phyloP scores from a whole-genome alignment of 768 basidiomycete species.

The Asterophora parasitica region DNA sequence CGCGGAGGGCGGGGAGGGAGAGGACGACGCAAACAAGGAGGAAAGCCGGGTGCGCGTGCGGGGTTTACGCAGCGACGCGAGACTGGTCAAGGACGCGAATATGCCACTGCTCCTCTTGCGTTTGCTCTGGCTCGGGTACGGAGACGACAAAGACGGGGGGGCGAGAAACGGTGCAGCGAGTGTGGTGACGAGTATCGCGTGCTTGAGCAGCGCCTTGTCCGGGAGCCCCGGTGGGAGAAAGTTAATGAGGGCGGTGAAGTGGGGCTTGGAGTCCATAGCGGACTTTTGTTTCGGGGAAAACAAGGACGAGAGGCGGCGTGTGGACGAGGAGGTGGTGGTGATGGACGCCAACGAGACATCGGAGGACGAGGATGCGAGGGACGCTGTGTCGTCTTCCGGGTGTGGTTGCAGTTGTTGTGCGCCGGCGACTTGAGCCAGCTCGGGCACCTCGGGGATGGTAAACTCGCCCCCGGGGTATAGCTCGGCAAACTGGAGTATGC shows the following conservation, averaged over 20 bases:
- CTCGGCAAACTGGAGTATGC: conserved; percentile 31
- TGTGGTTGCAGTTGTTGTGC: neutral
- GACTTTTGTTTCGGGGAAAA: neutral
- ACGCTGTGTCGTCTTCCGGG: conserved; percentile 1
- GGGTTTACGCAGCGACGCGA: neutral
- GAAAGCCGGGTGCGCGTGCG: conserved; percentile 12
- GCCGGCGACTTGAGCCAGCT: conserved; percentile 6
- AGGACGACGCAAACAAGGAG: conserved; percentile 8
- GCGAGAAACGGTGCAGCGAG: conserved; percentile 33
- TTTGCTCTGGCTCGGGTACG: neutral
- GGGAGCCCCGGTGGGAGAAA: conserved; percentile 35
- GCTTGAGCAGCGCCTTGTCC: conserved; percentile 40
- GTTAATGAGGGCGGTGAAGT: conserved; percentile 40
- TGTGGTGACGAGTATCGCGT: conserved; percentile 40
- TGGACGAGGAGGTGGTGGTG: neutral
- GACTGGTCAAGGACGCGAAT: conserved; percentile 11
- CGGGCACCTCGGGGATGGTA: conserved; percentile 20
- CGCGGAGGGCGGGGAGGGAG: neutral
- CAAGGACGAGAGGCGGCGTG: neutral
- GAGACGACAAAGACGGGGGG: conserved; percentile 1
- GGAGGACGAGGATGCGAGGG: conserved; percentile 1
- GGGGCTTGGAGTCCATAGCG: conserved; percentile 3
- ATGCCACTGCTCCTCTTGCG: neutral
- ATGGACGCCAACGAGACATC: neutral
- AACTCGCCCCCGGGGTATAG: conserved; percentile 30